Conservation (phyloP, 495 filamentous ascomycete species). For the Thozetella sp. region DNA sequence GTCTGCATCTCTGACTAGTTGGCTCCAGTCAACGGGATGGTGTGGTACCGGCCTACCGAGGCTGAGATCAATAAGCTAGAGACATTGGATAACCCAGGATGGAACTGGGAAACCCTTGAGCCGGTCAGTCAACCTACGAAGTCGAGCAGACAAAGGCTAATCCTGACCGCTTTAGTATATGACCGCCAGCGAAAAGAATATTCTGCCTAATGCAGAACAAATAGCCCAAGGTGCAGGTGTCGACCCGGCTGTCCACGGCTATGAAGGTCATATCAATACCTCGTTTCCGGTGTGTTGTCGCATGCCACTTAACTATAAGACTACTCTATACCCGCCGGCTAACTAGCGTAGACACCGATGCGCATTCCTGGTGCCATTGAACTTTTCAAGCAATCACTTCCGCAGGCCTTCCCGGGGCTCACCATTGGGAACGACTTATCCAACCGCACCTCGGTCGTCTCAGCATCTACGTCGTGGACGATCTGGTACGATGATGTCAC, state of each 20-base stretch:
- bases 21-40: slow-evolving; percentile 8
- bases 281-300: slow-evolving; percentile 1
- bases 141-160: not conserved
- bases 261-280: not conserved
- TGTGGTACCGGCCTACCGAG: slow-evolving; percentile 9
- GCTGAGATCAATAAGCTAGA: slow-evolving; percentile 9
- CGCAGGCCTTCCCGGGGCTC: slow-evolving; percentile 5
- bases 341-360: not conserved
- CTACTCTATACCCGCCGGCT: not conserved
- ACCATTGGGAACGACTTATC: slow-evolving; percentile 6
- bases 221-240: not conserved
- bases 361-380: slow-evolving; percentile 2
- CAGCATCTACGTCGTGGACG: slow-evolving; percentile 5
- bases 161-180: not conserved
- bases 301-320: not conserved
- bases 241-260: not conserved
- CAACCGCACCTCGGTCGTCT: not conserved
- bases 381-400: slow-evolving; percentile 7
- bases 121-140: not conserved
- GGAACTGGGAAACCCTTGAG: slow-evolving; percentile 7
- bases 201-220: not conserved
- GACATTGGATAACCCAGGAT: slow-evolving; percentile 7
- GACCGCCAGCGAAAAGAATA: not conserved
- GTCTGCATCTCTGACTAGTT: not conserved
- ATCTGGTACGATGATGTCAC: slow-evolving; percentile 6